Evolutionary conservation across 352 stramenopile genomes (phyloP).

Genomic region (Globisporangium spinosum): DNA sequence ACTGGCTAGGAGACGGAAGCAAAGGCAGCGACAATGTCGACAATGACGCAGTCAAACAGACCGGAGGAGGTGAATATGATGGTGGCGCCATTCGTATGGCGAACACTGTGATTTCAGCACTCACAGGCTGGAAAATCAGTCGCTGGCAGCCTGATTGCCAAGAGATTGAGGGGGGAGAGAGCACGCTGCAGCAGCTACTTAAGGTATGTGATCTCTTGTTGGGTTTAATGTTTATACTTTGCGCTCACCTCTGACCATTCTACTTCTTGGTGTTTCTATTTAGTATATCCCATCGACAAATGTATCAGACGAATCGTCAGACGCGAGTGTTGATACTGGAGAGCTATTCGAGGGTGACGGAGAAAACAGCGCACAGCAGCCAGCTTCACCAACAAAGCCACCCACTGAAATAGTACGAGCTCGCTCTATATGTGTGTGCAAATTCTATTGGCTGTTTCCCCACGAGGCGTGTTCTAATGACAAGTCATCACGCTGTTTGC

Average conservation of each 20-base stretch:
- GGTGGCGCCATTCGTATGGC: conserved; percentile 24
- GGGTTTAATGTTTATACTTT: background rate
- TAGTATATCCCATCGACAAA: conserved; percentile 14
- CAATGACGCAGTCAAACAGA: background rate
- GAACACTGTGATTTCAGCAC: conserved; percentile 29
- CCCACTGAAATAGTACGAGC: background rate
- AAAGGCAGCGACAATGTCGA: background rate
- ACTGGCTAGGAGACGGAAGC: conserved; percentile 32
- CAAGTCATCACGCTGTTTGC: background rate
- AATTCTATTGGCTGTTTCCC: background rate
- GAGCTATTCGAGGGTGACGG: background rate
- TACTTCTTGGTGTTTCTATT: background rate
- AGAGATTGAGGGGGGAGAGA: conserved; percentile 25
- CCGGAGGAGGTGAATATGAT: background rate
- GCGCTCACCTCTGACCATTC: background rate
- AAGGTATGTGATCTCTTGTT: conserved; percentile 18
- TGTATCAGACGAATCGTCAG: background rate
- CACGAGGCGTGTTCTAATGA: background rate
- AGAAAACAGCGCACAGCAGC: background rate
- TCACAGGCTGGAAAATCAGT: conserved; percentile 65
- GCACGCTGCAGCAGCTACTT: conserved; percentile 35
- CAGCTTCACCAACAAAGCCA: background rate
- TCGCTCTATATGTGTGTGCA: background rate
- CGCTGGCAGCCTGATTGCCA: conserved; percentile 21
- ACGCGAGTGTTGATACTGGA: background rate